Percentiles rank a stretch among this genome's conserved stretches.
Evolutionary conservation across 225 moss, liverwort and hornwort genomes (phyloP).

Genomic region (Climacium dendroides): DNA sequence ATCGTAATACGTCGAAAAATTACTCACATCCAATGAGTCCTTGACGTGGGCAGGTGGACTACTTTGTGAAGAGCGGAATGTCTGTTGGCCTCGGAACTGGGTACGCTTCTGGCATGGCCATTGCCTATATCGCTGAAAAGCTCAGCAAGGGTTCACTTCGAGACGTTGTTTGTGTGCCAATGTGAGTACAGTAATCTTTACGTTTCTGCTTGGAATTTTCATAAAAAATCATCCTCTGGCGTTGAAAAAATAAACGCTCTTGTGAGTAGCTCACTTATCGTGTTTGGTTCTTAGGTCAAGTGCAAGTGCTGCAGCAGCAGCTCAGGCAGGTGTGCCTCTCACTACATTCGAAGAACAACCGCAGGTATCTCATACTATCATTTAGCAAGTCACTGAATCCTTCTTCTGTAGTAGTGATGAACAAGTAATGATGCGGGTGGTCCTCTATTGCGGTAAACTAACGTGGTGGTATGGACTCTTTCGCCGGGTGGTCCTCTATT

Average conservation of each 20-base stretch:
- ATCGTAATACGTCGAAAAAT: not conserved
- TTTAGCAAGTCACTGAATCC: not conserved
- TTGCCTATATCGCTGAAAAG: conserved; percentile 36
- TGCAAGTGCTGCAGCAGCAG: conserved; percentile 42
- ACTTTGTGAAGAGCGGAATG: conserved; percentile 54
- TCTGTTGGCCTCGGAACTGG: conserved; percentile 41
- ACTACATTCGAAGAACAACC: conserved; percentile 37
- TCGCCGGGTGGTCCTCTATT: conserved; percentile 16
- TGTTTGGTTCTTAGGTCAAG: conserved; percentile 25
- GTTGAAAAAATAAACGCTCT: not conserved
- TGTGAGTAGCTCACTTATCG: not conserved
- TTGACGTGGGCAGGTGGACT: conserved; percentile 34
- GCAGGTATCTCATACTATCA: conserved; percentile 14
- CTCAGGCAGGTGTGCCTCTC: conserved; percentile 41
- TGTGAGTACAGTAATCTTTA: conserved; percentile 12
- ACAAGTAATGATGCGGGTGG: not conserved
- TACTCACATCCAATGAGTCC: not conserved
- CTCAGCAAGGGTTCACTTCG: conserved; percentile 26
- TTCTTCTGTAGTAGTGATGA: not conserved
- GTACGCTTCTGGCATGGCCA: conserved; percentile 30
- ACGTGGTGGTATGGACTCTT: not conserved
- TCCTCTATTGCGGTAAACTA: not conserved
- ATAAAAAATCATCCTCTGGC: not conserved
- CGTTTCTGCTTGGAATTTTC: not conserved
- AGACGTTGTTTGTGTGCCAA: conserved; percentile 44